Evolutionary conservation across 2,329 filamentous ascomycete genomes (phyloP), one percentile per base, ranked within the genome.

Genomic region (Pseudopithomyces chartarum): DNA sequence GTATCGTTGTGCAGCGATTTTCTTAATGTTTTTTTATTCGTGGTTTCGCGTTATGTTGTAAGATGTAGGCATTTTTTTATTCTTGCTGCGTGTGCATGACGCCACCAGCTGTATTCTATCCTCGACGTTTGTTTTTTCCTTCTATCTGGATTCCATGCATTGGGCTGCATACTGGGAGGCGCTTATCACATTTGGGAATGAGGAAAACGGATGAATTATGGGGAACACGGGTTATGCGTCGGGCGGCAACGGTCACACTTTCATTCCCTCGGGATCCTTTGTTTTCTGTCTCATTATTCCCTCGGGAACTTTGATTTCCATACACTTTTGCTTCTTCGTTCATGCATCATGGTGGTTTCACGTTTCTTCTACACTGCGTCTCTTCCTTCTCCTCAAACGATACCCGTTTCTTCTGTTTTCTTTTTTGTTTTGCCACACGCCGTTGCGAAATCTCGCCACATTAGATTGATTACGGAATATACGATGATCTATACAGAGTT

Each of bases 1-100:
- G 52, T 20, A 57, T 62, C 48, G 50, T 61, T 5, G 32, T 55
- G 32, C 55, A 59, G 17, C 26, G 33, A 22, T 46, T 23, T 47
- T 45, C 48, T 29, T 58, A 40, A 23, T 17, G 6, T 48, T 33
- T 45, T 17, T 23, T 48, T 32, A 29, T 29, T 48, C 13, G 38
- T 15, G n/a, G n/a, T n/a, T n/a, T n/a, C n/a, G n/a, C 19, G 6
- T 12, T 8, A 47, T 10, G 13, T 3, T 45, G 40, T 52, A 36
- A 36, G 2, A 38, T 45, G 13, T 44, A 29, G 17, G 20, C 40
- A 15, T 38, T 33, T 42, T 7, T 7, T 32, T 51, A n/a, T n/a
- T 51, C 38, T 43, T 51, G 48, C 48, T 42, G 48, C 13, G 36
- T 51, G 47, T 40, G 47, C 47, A 20, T 15, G 15, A 40, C 32